phyloP scores from a whole-genome alignment of 2,329 filamentous ascomycete genomes.

The Niveomyces coronatus region DNA sequence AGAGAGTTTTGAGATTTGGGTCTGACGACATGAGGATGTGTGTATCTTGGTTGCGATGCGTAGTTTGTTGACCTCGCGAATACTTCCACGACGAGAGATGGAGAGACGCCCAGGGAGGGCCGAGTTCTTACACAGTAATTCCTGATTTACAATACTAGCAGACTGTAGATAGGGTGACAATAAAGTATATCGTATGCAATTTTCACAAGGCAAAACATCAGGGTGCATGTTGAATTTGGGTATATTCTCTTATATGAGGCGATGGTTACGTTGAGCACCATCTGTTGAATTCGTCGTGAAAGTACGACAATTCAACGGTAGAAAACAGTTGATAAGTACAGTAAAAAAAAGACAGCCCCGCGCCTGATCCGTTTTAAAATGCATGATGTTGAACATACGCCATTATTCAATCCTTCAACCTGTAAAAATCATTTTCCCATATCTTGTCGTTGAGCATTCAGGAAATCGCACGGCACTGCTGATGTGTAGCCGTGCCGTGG shows the following conservation, averaged over 20 bases:
- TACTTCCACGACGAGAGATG: too few relatives aligned
- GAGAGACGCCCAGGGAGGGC: too few relatives aligned
- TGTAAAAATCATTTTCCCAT: constrained; percentile 3
- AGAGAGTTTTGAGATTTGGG: too few relatives aligned
- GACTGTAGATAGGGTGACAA: too few relatives aligned
- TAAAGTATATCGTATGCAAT: too few relatives aligned
- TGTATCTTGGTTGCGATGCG: too few relatives aligned
- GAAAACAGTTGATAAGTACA: constrained; percentile 1
- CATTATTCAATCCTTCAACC: too few relatives aligned
- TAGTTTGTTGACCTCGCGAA: too few relatives aligned
- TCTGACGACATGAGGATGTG: too few relatives aligned
- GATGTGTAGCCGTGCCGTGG: background rate
- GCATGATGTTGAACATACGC: constrained; percentile 11
- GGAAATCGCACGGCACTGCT: background rate
- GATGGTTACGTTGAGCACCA: constrained; percentile 9
- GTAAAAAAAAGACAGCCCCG: constrained; percentile 6
- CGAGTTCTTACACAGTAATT: too few relatives aligned
- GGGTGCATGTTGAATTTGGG: constrained; percentile 10
- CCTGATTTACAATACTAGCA: too few relatives aligned
- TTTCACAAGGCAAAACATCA: too few relatives aligned
- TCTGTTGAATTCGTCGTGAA: background rate
- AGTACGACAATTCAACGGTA: constrained; percentile 3
- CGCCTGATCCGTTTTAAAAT: constrained; percentile 5
- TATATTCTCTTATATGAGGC: constrained; percentile 2
- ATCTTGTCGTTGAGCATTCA: background rate